A percentile compares a stretch with the other conserved stretches of the same genome.
These are phyloP conservation scores for Pseudonectria foliicola DNA, from an alignment of 2,329 filamentous ascomycete species.

Conservation along the genomic window DNA sequence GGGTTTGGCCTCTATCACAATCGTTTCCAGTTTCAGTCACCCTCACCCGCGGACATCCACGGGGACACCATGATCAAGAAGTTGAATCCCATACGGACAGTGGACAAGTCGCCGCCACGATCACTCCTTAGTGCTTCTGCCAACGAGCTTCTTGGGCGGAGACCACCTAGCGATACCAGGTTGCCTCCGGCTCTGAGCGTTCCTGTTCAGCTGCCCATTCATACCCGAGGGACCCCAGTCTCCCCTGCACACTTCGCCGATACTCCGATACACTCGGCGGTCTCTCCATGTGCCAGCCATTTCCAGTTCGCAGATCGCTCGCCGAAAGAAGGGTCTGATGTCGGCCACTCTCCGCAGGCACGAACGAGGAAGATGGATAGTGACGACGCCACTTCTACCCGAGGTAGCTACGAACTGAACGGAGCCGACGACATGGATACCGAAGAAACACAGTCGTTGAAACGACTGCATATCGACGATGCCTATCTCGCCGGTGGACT, in stretches of 20 bases:
- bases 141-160: constrained; percentile 30
- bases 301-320: constrained; percentile 38
- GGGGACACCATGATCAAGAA: constrained; percentile 48
- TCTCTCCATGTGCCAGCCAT: constrained; percentile 38
- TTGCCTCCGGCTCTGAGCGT: constrained; percentile 32
- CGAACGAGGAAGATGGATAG: constrained; percentile 44
- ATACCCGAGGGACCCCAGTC: constrained; percentile 34
- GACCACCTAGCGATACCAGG: constrained; percentile 32
- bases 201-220: constrained; percentile 39
- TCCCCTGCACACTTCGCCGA: constrained; percentile 38
- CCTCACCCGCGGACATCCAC: constrained; percentile 39
- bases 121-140: constrained; percentile 37
- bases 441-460: constrained; percentile 45
- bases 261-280: constrained; percentile 39
- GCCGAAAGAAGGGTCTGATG: constrained; percentile 36
- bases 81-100: constrained; percentile 40
- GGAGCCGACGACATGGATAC: constrained; percentile 39
- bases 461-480: constrained; percentile 44
- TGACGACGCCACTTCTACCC: constrained; percentile 41
- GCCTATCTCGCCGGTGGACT: constrained; percentile 34
- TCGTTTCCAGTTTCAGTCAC: constrained; percentile 40
- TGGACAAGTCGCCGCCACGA: constrained; percentile 40
- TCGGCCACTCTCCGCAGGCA: constrained; percentile 40
- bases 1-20: constrained; percentile 45
- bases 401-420: constrained; percentile 36